A percentile compares a stretch with the other conserved stretches of the same genome.
Evolutionary conservation across 1,139 yeast species (phyloP).

Genomic region (Suhomyces taliae): DNA sequence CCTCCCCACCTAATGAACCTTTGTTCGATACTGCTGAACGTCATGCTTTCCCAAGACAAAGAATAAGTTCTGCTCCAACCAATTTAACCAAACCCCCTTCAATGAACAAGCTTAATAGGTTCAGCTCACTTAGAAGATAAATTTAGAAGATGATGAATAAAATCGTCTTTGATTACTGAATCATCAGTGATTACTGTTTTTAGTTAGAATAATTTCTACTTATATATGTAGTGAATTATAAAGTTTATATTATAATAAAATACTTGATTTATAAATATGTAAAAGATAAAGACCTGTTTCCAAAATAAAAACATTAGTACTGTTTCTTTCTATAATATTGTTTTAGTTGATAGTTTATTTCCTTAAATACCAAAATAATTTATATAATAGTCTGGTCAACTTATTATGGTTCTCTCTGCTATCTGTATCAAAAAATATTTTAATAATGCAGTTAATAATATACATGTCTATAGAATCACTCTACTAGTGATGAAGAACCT

Average conservation of each 20-base stretch:
- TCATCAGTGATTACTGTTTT: no score
- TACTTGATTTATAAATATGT: no score
- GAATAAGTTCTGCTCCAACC: conserved; percentile 27
- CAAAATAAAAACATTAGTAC: no score
- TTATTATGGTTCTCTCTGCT: no score
- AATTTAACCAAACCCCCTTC: conserved; percentile 17
- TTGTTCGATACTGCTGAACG: conserved; percentile 28
- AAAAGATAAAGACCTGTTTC: no score
- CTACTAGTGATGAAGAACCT: not conserved
- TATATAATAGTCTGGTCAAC: no score
- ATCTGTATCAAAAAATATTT: no score
- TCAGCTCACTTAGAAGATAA: conserved; percentile 22
- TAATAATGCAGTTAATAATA: not conserved
- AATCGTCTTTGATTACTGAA: no score
- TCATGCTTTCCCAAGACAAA: conserved; percentile 33
- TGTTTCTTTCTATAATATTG: not conserved
- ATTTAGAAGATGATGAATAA: no score
- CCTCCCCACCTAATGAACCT: conserved; percentile 8
- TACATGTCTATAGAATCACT: not conserved
- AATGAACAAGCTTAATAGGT: conserved; percentile 21
- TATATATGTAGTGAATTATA: conserved; percentile 1
- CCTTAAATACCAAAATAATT: no score
- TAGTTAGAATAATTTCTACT: not conserved
- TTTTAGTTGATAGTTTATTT: no score
- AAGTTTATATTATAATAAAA: no score